Evolutionary conservation across 257 asterid species (phyloP).

Genomic region (Solanum pinnatisectum): DNA sequence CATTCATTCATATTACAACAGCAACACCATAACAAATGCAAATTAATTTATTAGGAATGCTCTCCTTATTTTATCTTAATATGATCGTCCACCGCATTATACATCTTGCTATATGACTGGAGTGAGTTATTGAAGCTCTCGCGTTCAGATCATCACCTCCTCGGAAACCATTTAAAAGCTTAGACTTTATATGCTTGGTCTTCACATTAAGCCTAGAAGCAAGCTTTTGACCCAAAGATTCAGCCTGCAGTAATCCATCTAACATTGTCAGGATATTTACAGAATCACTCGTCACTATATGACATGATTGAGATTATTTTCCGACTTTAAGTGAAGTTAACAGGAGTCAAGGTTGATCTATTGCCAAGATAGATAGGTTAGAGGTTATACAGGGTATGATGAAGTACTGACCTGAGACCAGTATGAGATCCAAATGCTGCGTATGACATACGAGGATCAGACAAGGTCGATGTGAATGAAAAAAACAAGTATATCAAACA

Average conservation of each 20-base stretch:
- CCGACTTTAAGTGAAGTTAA: not conserved
- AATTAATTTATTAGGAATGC: not conserved
- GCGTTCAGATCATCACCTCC: not conserved
- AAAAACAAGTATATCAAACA: too few species aligned
- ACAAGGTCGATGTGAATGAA: too few species aligned
- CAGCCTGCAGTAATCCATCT: conserved; percentile 7
- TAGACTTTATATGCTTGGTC: conserved; percentile 13
- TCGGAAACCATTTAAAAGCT: not conserved
- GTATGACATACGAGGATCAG: too few species aligned
- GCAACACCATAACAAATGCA: not conserved
- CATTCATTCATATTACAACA: not conserved
- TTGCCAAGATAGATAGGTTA: not conserved
- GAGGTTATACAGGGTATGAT: not conserved
- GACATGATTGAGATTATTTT: not conserved
- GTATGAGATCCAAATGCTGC: too few species aligned
- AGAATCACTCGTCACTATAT: not conserved
- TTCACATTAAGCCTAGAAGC: conserved; percentile 21
- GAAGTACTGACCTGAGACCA: too few species aligned
- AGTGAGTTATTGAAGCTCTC: not conserved
- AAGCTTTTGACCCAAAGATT: conserved; percentile 20
- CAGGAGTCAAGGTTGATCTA: not conserved
- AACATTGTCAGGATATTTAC: not conserved
- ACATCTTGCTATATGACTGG: not conserved
- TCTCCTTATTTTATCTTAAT: not conserved
- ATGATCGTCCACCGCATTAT: not conserved